Evolutionary conservation across 2,329 filamentous ascomycete species (phyloP).

Genomic region (Lecanosticta acicola): DNA sequence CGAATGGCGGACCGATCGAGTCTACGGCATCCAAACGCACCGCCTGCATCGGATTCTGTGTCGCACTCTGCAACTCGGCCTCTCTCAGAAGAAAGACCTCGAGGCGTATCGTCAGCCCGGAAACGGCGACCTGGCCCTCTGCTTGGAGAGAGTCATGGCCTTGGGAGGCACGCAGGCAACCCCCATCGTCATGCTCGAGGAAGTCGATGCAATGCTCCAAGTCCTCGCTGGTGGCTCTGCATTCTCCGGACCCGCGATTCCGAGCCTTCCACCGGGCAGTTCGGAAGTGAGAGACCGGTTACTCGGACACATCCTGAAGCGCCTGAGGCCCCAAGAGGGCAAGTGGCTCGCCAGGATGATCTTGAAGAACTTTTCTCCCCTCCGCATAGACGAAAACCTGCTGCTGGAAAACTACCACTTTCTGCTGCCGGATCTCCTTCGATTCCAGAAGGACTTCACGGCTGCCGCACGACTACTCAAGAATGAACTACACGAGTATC

Average conservation of each 20-base stretch:
- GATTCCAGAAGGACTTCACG: conserved; percentile 63
- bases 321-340: conserved; percentile 61
- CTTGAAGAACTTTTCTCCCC: conserved; percentile 67
- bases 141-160: conserved; percentile 59
- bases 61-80: conserved; percentile 60
- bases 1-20: conserved; percentile 68
- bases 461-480: conserved; percentile 54
- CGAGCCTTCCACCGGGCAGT: conserved; percentile 24
- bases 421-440: conserved; percentile 62
- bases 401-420: conserved; percentile 61
- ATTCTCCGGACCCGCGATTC: conserved; percentile 63
- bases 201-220: conserved; percentile 64
- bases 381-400: conserved; percentile 54
- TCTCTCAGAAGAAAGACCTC: conserved; percentile 56
- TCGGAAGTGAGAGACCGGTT: conserved; percentile 38
- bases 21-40: conserved; percentile 63
- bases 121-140: conserved; percentile 64
- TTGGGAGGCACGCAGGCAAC: conserved; percentile 46
- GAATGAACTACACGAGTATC: conserved; percentile 36
- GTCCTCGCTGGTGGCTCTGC: conserved; percentile 60
- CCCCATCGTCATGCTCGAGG: conserved; percentile 57
- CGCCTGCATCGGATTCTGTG: conserved; percentile 62
- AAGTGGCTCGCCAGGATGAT: conserved; percentile 85
- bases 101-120: conserved; percentile 56
- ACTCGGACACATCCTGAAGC: conserved; percentile 54